Evolutionary conservation across 129 eudicot species (phyloP).

Genomic region (Centaurea solstitialis): DNA sequence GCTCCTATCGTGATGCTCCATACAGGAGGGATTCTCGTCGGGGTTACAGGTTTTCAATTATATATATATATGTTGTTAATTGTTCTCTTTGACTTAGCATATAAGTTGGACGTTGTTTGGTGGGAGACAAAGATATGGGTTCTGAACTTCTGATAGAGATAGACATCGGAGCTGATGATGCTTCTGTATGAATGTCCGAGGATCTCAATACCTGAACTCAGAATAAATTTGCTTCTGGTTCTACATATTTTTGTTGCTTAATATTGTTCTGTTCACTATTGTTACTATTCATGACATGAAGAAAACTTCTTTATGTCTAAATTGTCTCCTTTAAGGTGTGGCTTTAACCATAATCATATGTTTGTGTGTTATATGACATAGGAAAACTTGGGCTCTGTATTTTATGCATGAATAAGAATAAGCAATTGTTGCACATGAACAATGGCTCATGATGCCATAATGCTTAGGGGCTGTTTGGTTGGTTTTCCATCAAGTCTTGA

Average conservation of each 20-base stretch:
- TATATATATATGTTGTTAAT: conserved; percentile 36
- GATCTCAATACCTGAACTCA: conserved; percentile 9
- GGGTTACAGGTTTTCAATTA: conserved; percentile 73
- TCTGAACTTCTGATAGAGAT: conserved; percentile 24
- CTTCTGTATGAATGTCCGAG: background rate
- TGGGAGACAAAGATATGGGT: conserved; percentile 14
- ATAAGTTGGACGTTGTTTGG: conserved; percentile 32
- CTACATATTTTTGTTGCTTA: conserved; percentile 1
- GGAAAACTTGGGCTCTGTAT: background rate
- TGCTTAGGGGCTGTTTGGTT: background rate
- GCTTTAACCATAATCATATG: background rate
- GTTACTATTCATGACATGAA: background rate
- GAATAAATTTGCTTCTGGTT: conserved; percentile 14
- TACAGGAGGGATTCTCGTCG: conserved; percentile 77
- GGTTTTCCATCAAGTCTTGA: no score
- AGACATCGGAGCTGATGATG: conserved; percentile 13
- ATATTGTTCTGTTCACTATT: background rate
- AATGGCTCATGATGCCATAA: background rate
- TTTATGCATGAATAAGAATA: background rate
- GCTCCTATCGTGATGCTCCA: conserved; percentile 91
- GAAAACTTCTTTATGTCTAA: background rate
- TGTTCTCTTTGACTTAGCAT: conserved; percentile 19
- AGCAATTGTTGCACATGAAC: conserved; percentile 5
- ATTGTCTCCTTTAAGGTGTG: background rate
- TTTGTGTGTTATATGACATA: background rate